phyloP scores from a whole-genome alignment of 495 filamentous ascomycete species.

The Daldinia loculata region DNA sequence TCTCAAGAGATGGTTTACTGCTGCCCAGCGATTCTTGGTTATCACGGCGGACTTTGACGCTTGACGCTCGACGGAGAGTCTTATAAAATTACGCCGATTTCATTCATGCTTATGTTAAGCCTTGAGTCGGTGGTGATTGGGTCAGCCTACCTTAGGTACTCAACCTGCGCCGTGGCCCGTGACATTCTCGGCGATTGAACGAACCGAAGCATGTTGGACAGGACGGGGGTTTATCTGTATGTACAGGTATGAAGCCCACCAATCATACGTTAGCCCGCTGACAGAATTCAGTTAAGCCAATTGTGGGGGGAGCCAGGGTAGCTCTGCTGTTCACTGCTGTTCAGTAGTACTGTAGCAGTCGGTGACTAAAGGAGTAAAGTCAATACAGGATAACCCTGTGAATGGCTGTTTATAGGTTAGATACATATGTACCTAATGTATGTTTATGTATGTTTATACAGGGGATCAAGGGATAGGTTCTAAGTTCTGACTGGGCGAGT shows the following conservation, averaged over 20 bases:
- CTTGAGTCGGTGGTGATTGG: conserved; percentile 36
- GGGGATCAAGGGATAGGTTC: conserved; percentile 2
- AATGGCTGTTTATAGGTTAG: not conserved
- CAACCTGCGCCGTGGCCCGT: conserved; percentile 24
- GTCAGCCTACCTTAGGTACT: conserved; percentile 7
- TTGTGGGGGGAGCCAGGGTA: conserved; percentile 35
- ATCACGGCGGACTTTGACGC: conserved; percentile 7
- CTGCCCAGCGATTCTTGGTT: conserved; percentile 27
- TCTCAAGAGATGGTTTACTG: conserved; percentile 1
- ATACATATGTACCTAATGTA: not conserved
- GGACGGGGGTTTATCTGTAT: conserved; percentile 21
- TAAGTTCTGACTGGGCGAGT: conserved; percentile 19
- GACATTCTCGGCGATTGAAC: conserved; percentile 39
- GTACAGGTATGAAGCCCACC: conserved; percentile 16
- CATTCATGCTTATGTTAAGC: conserved; percentile 22
- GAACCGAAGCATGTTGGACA: conserved; percentile 29
- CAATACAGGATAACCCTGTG: conserved; percentile 17
- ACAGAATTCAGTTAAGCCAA: conserved; percentile 29
- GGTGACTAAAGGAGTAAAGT: conserved; percentile 35
- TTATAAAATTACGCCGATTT: conserved; percentile 38
- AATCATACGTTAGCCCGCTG: conserved; percentile 24
- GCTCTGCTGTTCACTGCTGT: conserved; percentile 2
- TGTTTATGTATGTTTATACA: not conserved
- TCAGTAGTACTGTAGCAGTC: conserved; percentile 30
- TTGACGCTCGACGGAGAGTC: conserved; percentile 24